Evolutionary conservation across 169 alveolate species (phyloP).

Genomic region (Perkinsus olseni): DNA sequence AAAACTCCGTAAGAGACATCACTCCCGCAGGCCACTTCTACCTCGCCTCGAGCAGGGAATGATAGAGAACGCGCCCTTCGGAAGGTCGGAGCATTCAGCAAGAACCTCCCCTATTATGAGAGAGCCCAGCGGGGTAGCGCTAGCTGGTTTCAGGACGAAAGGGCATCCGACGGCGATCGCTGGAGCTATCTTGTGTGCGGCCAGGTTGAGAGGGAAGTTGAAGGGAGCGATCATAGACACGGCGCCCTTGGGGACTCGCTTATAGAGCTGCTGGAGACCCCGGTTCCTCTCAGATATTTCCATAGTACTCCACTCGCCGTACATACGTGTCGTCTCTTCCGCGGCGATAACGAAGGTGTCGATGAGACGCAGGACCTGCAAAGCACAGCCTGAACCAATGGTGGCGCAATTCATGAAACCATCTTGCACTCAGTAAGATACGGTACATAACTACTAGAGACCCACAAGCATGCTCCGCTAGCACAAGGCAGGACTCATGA

Average conservation of each 20-base stretch:
- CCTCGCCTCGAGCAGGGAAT: slow-evolving; percentile 2
- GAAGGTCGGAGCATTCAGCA: neutral
- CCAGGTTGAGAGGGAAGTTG: slow-evolving; percentile 3
- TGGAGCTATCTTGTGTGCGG: neutral
- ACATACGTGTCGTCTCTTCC: neutral
- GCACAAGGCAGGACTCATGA: no score
- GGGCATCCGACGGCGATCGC: slow-evolving; percentile 2
- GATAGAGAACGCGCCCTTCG: neutral
- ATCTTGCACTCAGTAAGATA: no score
- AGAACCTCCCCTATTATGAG: neutral
- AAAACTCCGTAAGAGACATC: neutral
- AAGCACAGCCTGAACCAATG: neutral
- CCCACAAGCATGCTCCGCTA: no score
- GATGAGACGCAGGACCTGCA: neutral
- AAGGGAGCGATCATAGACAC: neutral
- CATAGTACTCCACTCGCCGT: neutral
- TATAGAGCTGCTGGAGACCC: neutral
- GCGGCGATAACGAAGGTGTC: slow-evolving; percentile 7
- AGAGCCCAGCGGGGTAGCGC: neutral
- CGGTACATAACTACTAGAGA: no score
- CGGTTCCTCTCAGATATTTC: neutral
- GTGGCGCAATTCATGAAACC: no score
- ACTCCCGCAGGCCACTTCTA: neutral
- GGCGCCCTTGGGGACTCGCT: slow-evolving; percentile 8
- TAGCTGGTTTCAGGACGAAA: neutral